phyloP scores from a whole-genome alignment of 2,329 filamentous ascomycete species.

The Alternaria triticimaculans region DNA sequence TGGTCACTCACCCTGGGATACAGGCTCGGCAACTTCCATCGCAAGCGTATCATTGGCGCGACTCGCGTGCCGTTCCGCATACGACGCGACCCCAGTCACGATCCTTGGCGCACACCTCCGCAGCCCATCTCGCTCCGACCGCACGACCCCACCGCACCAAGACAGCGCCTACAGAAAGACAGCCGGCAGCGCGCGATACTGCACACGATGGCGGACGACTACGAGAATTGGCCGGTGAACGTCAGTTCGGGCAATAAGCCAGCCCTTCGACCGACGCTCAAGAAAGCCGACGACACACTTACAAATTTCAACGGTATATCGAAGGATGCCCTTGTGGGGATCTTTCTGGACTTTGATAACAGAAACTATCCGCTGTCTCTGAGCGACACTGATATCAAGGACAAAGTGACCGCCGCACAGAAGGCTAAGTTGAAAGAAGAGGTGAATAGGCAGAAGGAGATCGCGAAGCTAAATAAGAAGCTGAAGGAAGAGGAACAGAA shows the following conservation, averaged over 20 bases:
- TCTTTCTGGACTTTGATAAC: background rate
- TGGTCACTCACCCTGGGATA: background rate
- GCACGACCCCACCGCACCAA: accelerated
- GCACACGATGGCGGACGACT: background rate
- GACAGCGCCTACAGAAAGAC: background rate
- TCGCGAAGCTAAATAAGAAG: background rate
- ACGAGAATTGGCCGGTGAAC: background rate
- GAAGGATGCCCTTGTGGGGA: background rate
- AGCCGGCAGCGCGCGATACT: no score
- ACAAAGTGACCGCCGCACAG: background rate
- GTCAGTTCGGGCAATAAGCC: background rate
- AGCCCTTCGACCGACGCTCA: background rate
- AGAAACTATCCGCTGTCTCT: background rate
- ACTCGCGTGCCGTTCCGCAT: background rate
- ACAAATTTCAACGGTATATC: background rate
- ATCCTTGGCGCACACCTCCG: background rate
- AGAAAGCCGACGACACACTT: no score
- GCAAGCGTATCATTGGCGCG: background rate
- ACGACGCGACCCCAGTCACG: background rate
- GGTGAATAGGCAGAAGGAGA: background rate
- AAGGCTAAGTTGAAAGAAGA: background rate
- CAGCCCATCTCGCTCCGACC: background rate
- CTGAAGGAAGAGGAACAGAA: background rate
- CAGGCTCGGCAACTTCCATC: background rate
- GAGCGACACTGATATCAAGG: no score